phyloP scores from a whole-genome alignment of 106 monocot species.

The Xerophyta viscosa region DNA sequence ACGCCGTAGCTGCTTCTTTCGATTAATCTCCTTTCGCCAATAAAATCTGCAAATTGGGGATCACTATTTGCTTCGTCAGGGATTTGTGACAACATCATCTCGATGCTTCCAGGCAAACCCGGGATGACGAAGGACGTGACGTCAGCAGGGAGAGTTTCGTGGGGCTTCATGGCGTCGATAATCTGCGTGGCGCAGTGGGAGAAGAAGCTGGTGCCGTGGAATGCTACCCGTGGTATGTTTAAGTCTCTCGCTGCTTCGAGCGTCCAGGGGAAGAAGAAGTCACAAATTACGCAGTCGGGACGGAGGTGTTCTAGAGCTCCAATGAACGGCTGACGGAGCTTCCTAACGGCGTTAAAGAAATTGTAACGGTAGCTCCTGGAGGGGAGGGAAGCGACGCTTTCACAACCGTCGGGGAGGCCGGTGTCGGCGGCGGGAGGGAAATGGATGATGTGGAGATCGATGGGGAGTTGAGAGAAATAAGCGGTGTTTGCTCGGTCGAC shows the following conservation, averaged over 20 bases:
- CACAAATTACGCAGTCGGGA: conserved; percentile 9
- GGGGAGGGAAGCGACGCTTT: neutral
- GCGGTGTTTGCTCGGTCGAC: neutral
- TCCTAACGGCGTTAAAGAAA: neutral
- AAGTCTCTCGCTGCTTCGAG: neutral
- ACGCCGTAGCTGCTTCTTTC: conserved; percentile 7
- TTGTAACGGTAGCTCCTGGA: neutral
- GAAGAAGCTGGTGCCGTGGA: conserved; percentile 15
- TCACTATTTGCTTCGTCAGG: neutral
- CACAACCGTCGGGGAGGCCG: conserved; percentile 2
- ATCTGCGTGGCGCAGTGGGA: neutral
- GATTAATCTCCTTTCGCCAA: neutral
- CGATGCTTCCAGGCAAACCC: conserved; percentile 5
- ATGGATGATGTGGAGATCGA: neutral
- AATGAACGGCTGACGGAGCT: conserved; percentile 2
- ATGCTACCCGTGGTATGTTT: conserved; percentile 10
- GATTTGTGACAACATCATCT: conserved; percentile 6
- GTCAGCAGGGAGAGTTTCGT: neutral
- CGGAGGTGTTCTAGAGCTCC: neutral
- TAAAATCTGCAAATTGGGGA: neutral
- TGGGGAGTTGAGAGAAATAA: neutral
- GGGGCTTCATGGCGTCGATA: neutral
- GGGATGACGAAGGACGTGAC: conserved; percentile 4
- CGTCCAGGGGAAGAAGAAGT: conserved; percentile 16
- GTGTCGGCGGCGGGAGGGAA: conserved; percentile 1